Percentiles rank a stretch among this genome's conserved stretches.
phyloP scores from a whole-genome alignment of 1,139 yeast genomes.

The Taphrina flavorubra region DNA sequence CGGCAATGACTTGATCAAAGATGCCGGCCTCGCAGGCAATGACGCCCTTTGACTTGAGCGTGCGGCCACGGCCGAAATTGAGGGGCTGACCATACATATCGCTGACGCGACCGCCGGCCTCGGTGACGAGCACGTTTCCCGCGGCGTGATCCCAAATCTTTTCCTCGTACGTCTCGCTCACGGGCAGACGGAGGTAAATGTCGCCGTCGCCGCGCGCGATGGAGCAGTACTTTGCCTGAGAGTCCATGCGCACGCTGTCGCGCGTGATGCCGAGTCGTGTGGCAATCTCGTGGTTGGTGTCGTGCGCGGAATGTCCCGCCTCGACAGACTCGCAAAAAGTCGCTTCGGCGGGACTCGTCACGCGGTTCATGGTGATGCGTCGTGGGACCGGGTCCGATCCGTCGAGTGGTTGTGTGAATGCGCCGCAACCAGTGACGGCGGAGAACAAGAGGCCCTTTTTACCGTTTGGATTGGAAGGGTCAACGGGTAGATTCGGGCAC shows the following conservation, averaged over 20 bases:
- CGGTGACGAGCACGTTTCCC: constrained; percentile 81
- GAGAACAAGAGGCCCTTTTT: constrained; percentile 72
- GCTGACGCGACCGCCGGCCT: constrained; percentile 89
- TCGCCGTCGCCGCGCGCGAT: constrained; percentile 92
- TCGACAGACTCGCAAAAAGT: constrained; percentile 96
- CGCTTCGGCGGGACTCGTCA: constrained; percentile 55
- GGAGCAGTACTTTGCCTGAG: constrained; percentile 94
- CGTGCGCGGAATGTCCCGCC: constrained; percentile 91
- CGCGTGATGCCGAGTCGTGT: constrained; percentile 65
- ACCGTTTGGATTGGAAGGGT: constrained; percentile 51
- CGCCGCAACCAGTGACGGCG: constrained; percentile 76
- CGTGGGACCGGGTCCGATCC: constrained; percentile 39
- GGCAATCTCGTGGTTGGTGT: constrained; percentile 80
- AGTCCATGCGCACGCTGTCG: constrained; percentile 66
- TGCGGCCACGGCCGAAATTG: constrained; percentile 87
- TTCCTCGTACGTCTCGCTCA: constrained; percentile 75
- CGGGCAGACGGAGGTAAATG: constrained; percentile 85
- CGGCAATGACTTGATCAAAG: constrained; percentile 36
- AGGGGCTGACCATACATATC: constrained; percentile 75
- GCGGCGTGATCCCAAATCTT: constrained; percentile 99
- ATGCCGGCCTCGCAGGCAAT: constrained; percentile 59
- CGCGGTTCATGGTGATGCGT: constrained; percentile 50
- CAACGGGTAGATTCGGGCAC: constrained; percentile 83
- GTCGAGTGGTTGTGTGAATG: constrained; percentile 53
- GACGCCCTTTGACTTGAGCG: constrained; percentile 82